Conservation (phyloP, 495 filamentous ascomycete species). For the Hypoxylon rickii region DNA sequence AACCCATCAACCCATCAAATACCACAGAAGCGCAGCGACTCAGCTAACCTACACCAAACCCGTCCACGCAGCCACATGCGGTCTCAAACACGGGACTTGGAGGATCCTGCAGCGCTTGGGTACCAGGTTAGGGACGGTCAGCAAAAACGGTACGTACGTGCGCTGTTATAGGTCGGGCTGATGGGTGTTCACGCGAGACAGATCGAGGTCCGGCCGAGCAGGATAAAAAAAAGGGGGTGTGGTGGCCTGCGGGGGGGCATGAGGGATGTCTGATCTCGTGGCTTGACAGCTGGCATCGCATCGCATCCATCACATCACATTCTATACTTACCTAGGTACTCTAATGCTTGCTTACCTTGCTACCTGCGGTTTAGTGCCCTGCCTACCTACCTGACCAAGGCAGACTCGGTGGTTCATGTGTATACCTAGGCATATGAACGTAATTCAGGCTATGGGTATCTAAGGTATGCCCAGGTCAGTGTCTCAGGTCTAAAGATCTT, state of each 20-base stretch:
- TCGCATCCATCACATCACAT: conserved; percentile 3
- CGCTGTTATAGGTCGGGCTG: conserved; percentile 11
- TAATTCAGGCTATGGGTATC: too few species aligned
- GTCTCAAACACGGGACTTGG: conserved; percentile 32
- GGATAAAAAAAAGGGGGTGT: conserved; percentile 6
- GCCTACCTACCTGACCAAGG: conserved; percentile 26
- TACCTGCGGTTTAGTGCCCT: conserved; percentile 10
- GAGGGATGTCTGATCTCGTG: conserved; percentile 26
- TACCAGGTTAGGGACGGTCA: too few species aligned
- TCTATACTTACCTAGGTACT: neutral
- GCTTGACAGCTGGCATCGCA: conserved; percentile 29
- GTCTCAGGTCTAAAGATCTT: too few species aligned
- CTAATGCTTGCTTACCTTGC: neutral
- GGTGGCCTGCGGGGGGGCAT: conserved; percentile 3
- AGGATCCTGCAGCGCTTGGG: conserved; percentile 23
- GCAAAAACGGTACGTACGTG: neutral
- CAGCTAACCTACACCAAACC: too few species aligned
- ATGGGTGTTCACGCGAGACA: conserved; percentile 34
- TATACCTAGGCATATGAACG: neutral
- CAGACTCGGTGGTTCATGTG: conserved; percentile 15
- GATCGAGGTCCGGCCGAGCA: conserved; percentile 25
- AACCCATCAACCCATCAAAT: neutral
- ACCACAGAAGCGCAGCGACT: too few species aligned
- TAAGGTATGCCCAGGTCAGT: too few species aligned
- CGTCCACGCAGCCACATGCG: conserved; percentile 29